Base-by-base conservation (phyloP, 2,329 filamentous ascomycete genomes). In the Cyanodermella asteris region DNA sequence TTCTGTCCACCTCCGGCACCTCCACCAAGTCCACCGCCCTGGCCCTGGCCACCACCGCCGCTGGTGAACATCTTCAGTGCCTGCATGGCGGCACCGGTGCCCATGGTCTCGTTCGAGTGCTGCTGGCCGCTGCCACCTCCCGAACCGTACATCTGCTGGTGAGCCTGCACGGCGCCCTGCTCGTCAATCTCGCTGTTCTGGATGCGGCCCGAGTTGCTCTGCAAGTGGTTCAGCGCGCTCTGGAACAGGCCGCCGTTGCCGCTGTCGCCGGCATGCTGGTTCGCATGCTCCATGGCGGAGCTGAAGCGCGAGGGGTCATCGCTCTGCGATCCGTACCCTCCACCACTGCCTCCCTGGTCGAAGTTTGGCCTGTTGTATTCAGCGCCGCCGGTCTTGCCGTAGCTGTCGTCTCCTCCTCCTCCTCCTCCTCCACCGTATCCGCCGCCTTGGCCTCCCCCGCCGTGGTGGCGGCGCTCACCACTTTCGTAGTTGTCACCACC, bases 21-120 rank as follows among this genome's bases (percentile, higher is more conserved):
- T 4, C 30, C 25, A 3, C 37, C 32, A 5, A 31, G 32, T 15
- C 38, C 36, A 3, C 38, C 34, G 5, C 40, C 41, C 5, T 35
- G 27, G 12, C 42, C 32, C 11, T 40, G 27, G 8, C 53, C 49
- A 24, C 45, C 49, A 29, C 51, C 46, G 13, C 67, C 61, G 23
- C 61, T 56, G 18, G 61, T 66, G 49, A 91, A 91, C 80, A 31
- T 77, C 76, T 26, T 82, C 72, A 38, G 59, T 52, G 40, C 82
- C 76, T 56, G 47, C 44, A 56, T 41, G 0, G 53, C 53, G 4
- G 53, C 53, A 1, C 52, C 53, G 0, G 47, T 44, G 7, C 53
- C 53, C 5, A 57, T 31, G 5, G 46, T 44, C 6, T 40, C 36
- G 4, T 45, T 44, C 30, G 46, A 47, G 65, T 67, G 41, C 49